These are phyloP conservation scores for Spinellus fusiger DNA, from an alignment of 192 early-diverging fungal species.

Conservation along the genomic window DNA sequence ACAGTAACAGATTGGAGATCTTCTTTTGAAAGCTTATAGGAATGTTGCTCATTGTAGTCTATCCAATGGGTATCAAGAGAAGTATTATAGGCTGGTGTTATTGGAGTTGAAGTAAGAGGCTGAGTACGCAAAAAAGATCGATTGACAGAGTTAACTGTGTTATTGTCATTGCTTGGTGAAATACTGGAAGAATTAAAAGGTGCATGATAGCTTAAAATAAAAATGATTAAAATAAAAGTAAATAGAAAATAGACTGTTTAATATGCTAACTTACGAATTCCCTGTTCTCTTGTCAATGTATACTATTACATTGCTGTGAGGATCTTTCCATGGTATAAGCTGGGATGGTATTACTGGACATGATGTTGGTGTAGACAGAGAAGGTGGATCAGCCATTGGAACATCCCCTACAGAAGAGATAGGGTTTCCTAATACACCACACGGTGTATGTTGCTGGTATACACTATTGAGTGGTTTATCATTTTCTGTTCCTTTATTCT, in stretches of 20 bases:
- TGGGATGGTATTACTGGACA: not conserved
- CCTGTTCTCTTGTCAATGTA: constrained; percentile 33
- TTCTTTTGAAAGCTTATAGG: constrained; percentile 8
- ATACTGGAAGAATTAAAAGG: too few species aligned
- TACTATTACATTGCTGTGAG: constrained; percentile 10
- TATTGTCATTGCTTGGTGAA: too few species aligned
- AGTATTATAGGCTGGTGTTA: not conserved
- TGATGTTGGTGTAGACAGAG: not conserved
- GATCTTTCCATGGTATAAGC: constrained; percentile 25
- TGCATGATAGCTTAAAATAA: not conserved
- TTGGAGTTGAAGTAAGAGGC: not conserved
- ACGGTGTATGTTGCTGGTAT: not conserved
- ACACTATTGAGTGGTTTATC: not conserved
- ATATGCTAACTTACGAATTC: constrained; percentile 31
- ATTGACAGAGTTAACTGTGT: not conserved
- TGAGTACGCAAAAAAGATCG: not conserved
- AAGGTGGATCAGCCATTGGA: not conserved
- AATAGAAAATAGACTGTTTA: not conserved
- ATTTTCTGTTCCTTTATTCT: not conserved
- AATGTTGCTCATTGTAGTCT: not conserved
- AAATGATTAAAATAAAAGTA: not conserved
- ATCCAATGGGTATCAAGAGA: not conserved
- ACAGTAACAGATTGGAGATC: constrained; percentile 38
- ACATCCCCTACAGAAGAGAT: too few species aligned
- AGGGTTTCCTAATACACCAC: too few species aligned